Conservation (phyloP, 129 eudicot species). For the Pulicaria dysenterica region DNA sequence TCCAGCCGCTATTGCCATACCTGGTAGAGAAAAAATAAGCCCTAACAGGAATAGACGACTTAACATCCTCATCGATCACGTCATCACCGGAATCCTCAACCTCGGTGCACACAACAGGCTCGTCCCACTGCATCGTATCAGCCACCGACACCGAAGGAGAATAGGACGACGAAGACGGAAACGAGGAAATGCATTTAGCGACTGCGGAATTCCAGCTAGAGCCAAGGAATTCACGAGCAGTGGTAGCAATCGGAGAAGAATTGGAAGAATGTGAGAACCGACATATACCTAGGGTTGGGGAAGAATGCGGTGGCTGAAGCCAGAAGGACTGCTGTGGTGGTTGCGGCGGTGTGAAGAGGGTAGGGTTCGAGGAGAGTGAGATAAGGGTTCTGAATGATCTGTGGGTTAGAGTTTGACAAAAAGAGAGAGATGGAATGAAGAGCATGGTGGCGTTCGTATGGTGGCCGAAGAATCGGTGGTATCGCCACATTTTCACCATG, state of each 20-base stretch:
- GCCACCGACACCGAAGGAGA: constrained; percentile 29
- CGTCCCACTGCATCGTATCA: constrained; percentile 52
- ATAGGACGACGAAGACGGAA: constrained; percentile 32
- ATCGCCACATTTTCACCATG: constrained; percentile 25
- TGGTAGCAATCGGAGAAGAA: constrained; percentile 14
- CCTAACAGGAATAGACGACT: constrained; percentile 70
- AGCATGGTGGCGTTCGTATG: constrained; percentile 27
- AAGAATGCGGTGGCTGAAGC: not conserved
- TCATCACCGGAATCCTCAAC: constrained; percentile 39
- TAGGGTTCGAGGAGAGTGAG: constrained; percentile 29
- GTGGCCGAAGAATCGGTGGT: constrained; percentile 17
- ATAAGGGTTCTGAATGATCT: constrained; percentile 31
- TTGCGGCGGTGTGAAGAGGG: constrained; percentile 29
- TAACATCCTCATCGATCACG: constrained; percentile 46
- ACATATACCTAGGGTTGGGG: constrained; percentile 29
- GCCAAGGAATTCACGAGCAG: constrained; percentile 28
- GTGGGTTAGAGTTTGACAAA: constrained; percentile 41
- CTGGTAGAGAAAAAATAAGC: constrained; percentile 95
- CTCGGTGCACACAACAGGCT: constrained; percentile 31
- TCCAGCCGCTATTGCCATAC: constrained; percentile 32
- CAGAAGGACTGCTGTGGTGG: not conserved
- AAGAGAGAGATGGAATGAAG: constrained; percentile 23
- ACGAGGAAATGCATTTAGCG: constrained; percentile 44
- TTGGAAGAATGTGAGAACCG: constrained; percentile 24
- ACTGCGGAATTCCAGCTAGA: constrained; percentile 22